Conservation (phyloP, 352 stramenopile species). For the Phytophthora uliginosa region DNA sequence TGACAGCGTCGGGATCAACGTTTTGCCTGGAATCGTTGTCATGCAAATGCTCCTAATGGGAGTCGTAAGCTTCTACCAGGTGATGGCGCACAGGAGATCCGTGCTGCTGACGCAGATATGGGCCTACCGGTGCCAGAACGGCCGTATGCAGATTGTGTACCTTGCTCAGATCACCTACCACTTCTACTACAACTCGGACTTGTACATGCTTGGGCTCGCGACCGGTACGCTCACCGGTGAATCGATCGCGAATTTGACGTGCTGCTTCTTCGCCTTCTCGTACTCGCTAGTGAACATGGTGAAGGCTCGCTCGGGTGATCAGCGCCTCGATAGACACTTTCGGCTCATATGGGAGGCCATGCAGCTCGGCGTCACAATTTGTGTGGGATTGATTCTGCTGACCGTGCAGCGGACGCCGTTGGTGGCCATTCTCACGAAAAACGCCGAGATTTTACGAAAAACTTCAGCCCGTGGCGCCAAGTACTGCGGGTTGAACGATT, state of each 20-base stretch:
- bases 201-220: slow-evolving; percentile 30
- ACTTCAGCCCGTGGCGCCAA: slow-evolving; percentile 13
- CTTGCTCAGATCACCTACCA: slow-evolving; percentile 31
- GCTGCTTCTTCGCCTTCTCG: slow-evolving; percentile 27
- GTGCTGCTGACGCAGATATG: slow-evolving; percentile 38
- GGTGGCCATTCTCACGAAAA: slow-evolving; percentile 6
- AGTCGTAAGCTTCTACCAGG: slow-evolving; percentile 21
- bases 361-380: slow-evolving; percentile 8
- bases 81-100: slow-evolving; percentile 24
- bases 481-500: slow-evolving; percentile 30
- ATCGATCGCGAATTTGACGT: slow-evolving; percentile 30
- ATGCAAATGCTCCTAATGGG: slow-evolving; percentile 25
- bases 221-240: slow-evolving; percentile 29
- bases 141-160: slow-evolving; percentile 29
- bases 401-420: slow-evolving; percentile 11
- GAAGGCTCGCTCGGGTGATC: slow-evolving; percentile 22
- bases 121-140: slow-evolving; percentile 35
- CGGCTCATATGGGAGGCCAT: slow-evolving; percentile 25
- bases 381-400: slow-evolving; percentile 8
- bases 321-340: slow-evolving; percentile 25
- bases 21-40: slow-evolving; percentile 18
- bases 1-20: slow-evolving; percentile 9
- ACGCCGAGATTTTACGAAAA: slow-evolving; percentile 30
- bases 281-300: slow-evolving; percentile 26
- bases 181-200: slow-evolving; percentile 23